These are phyloP conservation scores for Tricholoma bakamatsutake DNA, from an alignment of 768 basidiomycete genomes.

Conservation along the genomic window DNA sequence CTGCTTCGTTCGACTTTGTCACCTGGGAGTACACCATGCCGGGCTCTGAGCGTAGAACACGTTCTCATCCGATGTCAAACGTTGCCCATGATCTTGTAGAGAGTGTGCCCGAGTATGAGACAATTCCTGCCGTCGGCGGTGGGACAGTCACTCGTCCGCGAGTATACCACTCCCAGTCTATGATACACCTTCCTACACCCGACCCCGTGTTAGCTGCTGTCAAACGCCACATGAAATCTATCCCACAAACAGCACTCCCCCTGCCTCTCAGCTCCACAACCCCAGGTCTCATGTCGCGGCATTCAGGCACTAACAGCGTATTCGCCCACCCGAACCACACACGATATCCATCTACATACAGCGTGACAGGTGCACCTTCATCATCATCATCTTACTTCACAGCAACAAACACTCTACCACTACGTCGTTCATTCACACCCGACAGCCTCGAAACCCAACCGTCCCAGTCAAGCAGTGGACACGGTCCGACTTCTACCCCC, in stretches of 20 bases:
- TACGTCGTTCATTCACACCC: constrained; percentile 38
- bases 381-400: constrained; percentile 10
- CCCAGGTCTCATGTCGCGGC: constrained; percentile 22
- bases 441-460: constrained; percentile 46
- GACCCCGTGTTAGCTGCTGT: constrained; percentile 12
- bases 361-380: constrained; percentile 2
- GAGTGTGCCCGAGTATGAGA: constrained; percentile 64
- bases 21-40: constrained; percentile 65
- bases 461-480: constrained; percentile 43
- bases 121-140: constrained; percentile 88
- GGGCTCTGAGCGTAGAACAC: constrained; percentile 25
- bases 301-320: constrained; percentile 8
- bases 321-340: background rate
- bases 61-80: constrained; percentile 35
- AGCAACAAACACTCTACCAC: constrained; percentile 12
- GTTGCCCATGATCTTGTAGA: constrained; percentile 32
- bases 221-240: constrained; percentile 3
- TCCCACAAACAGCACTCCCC: constrained; percentile 1
- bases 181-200: constrained; percentile 39
- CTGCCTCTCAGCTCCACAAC: constrained; percentile 19
- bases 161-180: constrained; percentile 80
- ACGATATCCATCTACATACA: background rate
- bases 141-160: constrained; percentile 83
- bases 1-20: constrained; percentile 52
- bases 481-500: constrained; percentile 39